A percentile compares a stretch with the other conserved stretches of the same genome.
Conservation (phyloP, 1,139 yeast species). For the Sporopachydermia cereana region DNA sequence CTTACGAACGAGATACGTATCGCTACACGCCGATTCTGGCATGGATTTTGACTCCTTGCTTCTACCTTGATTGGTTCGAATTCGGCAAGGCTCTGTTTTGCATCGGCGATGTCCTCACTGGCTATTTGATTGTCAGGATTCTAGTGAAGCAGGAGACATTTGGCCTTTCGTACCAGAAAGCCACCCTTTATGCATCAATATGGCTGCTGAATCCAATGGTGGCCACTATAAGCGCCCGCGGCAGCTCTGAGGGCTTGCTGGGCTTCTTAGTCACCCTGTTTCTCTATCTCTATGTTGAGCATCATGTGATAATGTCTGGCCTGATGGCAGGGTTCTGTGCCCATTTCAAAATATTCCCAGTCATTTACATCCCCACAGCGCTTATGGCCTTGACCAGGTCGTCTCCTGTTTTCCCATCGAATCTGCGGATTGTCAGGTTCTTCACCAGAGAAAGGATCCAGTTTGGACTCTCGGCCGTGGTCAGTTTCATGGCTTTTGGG, state of each 20-base stretch:
- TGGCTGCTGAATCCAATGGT: constrained; percentile 97
- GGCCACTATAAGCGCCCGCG: constrained; percentile 82
- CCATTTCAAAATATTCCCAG: constrained; percentile 86
- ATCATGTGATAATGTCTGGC: background rate
- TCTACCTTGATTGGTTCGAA: constrained; percentile 27
- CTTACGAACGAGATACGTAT: constrained; percentile 78
- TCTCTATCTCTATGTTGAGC: constrained; percentile 42
- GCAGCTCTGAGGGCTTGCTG: constrained; percentile 83
- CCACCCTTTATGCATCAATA: constrained; percentile 37
- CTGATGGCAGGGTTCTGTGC: constrained; percentile 55
- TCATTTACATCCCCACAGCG: constrained; percentile 62
- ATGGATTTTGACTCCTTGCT: constrained; percentile 67
- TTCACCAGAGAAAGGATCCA: constrained; percentile 35
- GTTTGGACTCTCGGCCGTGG: constrained; percentile 30
- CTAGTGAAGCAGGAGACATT: constrained; percentile 20
- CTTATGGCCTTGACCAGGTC: constrained; percentile 23
- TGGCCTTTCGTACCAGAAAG: constrained; percentile 22
- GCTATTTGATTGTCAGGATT: constrained; percentile 45
- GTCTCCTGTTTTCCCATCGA: constrained; percentile 13
- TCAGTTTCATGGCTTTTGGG: constrained; percentile 37
- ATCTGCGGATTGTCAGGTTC: constrained; percentile 26
- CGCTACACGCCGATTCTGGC: constrained; percentile 86
- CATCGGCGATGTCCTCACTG: constrained; percentile 70
- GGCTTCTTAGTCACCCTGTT: constrained; percentile 65
- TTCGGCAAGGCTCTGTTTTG: constrained; percentile 77